Base-by-base conservation (phyloP, 805 yeast species). In the Maudiozyma turicensis region DNA sequence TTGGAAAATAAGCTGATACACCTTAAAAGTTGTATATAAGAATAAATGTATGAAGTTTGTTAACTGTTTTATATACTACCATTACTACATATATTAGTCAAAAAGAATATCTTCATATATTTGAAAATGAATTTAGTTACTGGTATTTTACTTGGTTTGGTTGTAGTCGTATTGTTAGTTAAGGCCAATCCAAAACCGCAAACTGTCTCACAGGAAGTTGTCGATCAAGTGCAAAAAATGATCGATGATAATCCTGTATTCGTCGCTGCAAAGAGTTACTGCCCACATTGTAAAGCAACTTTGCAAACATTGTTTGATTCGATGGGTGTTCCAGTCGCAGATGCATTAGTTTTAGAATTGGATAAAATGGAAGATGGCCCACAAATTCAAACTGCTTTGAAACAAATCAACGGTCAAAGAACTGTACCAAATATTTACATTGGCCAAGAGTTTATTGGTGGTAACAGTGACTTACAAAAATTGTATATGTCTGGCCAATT, bases 391-490 rank as follows among this genome's bases (percentile, higher is more conserved):
- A 81, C 72, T 43, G 95, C 93, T 55, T 74, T 91, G 54, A 66
- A 65, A 46, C 78, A 82, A 63, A 66, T 88, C 51, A 86, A 95
- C 40, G 93, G 95, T 50, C 97, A 91, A 75, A 77, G 81, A 56
- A 88, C 97, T 44, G 97, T 91, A 54, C 99, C 99, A 54, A 86
- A 84, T 67, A 76, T 91, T 59, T 91, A 84, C 72, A 87, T 91
- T 64, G 81, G 75, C 46, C 95, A 95, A 52, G 77, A 89, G 70
- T 96, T 88, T 73, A 80, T 91, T 61, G 99, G 99, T 52, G 99
- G 98, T 54, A 87, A 88, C 77, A 83, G 91, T 39, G 96, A 88
- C 58, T 73, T 91, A 55, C 95, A 88, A 70, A 74, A 78, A 47
- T 76, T 90, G 66, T 73, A 77, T 56, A 73, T 81, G 30, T 59